Evolutionary conservation across 1,284 basidiomycete species (phyloP).

Genomic region (Rhodotorula sp.): DNA sequence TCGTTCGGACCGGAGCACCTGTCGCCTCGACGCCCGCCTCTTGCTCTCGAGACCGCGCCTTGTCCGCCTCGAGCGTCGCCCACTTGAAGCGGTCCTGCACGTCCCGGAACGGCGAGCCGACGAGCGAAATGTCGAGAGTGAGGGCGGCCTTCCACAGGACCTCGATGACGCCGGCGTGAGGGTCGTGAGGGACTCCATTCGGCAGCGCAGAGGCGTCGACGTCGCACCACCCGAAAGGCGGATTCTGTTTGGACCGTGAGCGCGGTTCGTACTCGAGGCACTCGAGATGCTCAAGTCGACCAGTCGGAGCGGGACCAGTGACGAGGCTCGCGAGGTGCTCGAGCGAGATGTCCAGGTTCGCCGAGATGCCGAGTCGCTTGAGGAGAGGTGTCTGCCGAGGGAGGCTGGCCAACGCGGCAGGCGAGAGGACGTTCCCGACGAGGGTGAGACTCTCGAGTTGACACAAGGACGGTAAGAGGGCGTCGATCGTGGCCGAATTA

Average conservation of each 20-base stretch:
- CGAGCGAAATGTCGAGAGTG: neutral
- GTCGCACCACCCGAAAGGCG: too few relatives aligned
- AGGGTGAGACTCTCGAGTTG: neutral
- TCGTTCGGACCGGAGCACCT: neutral
- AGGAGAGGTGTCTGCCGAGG: neutral
- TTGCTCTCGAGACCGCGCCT: neutral
- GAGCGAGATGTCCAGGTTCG: neutral
- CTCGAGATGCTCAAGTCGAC: neutral
- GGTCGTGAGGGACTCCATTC: too few relatives aligned
- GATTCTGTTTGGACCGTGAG: too few relatives aligned
- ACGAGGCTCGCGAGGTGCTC: neutral
- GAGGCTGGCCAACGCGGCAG: neutral
- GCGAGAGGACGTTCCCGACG: neutral
- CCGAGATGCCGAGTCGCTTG: neutral
- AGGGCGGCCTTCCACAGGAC: constrained; percentile 10
- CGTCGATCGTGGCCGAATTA: neutral
- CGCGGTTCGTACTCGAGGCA: too few relatives aligned
- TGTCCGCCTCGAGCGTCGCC: constrained; percentile 14
- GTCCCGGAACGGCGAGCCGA: constrained; percentile 6
- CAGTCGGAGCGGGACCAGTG: neutral
- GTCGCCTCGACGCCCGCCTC: too few relatives aligned
- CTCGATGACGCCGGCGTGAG: neutral
- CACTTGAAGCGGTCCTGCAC: constrained; percentile 14
- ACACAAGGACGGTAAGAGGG: neutral
- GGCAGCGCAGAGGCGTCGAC: neutral